Base-by-base conservation (phyloP, 2,329 filamentous ascomycete genomes). In the Didymella pomorum region DNA sequence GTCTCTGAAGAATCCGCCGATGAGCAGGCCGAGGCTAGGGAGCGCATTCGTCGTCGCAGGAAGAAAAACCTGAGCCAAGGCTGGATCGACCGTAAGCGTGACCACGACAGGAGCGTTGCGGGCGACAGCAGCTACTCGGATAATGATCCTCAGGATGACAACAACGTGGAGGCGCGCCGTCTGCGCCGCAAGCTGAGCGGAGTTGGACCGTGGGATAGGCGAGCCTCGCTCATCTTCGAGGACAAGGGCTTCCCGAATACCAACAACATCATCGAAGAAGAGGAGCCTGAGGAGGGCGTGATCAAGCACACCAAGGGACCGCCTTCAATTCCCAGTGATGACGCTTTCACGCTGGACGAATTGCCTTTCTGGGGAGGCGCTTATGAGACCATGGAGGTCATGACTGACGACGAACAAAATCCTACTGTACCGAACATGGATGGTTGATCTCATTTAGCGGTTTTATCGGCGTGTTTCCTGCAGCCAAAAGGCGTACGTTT, bases 31-130 rank as follows among this genome's bases (percentile, higher is more conserved):
- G 63, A 70, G 49, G 64, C 23, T 26, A 16, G 2, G 41, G 41
- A 70, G 56, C 62, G 69, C 21, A 70, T 65, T 37, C 73, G 75
- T 45, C 56, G 63, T 54, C 68, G 66, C 37, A 78, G 77, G 60
- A 79, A 78, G 62, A 78, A 79, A 59, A 70, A n/a, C n/a, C n/a
- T n/a, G n/a, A 76, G 39, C 79, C 77, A 73, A 79, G 78, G 78
- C 69, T 75, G 37, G 37, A 7, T 26, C 2, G 41, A 11, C 42
- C 80, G 77, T 70, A 83, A 83, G 65, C 76, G 81, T 43, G 79
- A 71, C 44, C 76, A 81, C 67, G 80, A 78, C 60, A 75, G 80
- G 67, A 81, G 77, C 53, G 70, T 80, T 26, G 78, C 78, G 63
- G 79, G 78, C 50, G 78, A 81, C 49, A 76, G 76, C 52, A 79